Base-by-base conservation (phyloP, 2,329 filamentous ascomycete genomes). In the Blastomyces percursus region DNA sequence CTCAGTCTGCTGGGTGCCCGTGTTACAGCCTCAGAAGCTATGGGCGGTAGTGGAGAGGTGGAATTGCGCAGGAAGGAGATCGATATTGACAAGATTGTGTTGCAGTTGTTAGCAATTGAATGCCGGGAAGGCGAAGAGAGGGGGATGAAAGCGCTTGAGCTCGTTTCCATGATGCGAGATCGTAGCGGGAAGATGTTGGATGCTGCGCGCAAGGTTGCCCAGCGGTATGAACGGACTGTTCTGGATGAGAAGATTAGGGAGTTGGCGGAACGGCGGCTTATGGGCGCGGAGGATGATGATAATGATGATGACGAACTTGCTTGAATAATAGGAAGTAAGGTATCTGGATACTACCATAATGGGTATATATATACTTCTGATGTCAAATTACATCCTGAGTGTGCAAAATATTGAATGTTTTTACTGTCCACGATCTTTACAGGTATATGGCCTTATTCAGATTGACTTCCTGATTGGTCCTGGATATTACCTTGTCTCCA, bases 111-210 rank as follows among this genome's bases (percentile, higher is more conserved):
- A 71, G 92, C 90, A 2, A 80, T 88, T 7, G 94, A 97, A 78
- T 99, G 94, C 73, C 86, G 91, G 64, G 90, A 94, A 67, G 91
- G 91, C 54, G 94, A 99, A 74, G 92, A 97, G 66, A 82, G 89
- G 38, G 93, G 92, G 6, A 96, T 96, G 91, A 91, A 93, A 68
- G 93, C 93, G 0, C 79, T 99, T 44, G 95, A 99, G 77, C 83
- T 97, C 70, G 94, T 96, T 38, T 81, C 84, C 65, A 79, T 99
- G 70, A 89, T 99, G 86, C 84, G 83, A 54, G 92, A 97, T 77
- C 81, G 85, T 55, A 89, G 85, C 64, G 93, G 93, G 21, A 87
- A 89, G 73, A 96, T 96, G 90, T 76, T 96, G 63, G 91, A 96
- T 73, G 89, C 93, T 4, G 94, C 94, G 1, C 85, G 86, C 62